Percentiles rank a stretch among this genome's conserved stretches.
Evolutionary conservation across 129 eudicot species (phyloP).

Genomic region (Artemisia annua): DNA sequence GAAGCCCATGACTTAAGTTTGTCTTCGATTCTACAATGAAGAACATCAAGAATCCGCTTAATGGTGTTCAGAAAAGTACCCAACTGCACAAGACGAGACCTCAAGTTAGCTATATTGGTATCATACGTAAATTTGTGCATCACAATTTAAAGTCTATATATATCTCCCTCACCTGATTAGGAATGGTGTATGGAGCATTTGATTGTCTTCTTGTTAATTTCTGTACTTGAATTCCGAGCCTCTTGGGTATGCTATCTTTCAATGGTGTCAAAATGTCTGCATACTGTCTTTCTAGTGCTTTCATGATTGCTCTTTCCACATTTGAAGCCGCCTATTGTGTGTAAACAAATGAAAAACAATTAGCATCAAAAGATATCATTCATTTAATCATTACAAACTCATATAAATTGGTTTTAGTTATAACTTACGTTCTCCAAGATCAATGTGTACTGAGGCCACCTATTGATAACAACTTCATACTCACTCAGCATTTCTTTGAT

Average conservation of each 20-base stretch:
- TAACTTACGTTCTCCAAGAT: constrained; percentile 79
- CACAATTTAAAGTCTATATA: background rate
- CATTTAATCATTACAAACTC: too few relatives aligned
- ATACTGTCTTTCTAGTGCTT: constrained; percentile 85
- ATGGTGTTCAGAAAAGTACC: constrained; percentile 81
- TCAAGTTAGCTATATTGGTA: background rate
- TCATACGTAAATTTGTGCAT: background rate
- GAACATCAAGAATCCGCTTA: constrained; percentile 80
- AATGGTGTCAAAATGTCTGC: constrained; percentile 83
- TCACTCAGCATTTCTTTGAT: constrained; percentile 55
- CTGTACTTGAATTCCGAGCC: constrained; percentile 91
- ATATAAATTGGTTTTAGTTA: background rate
- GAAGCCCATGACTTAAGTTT: constrained; percentile 84
- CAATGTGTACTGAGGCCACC: constrained; percentile 90
- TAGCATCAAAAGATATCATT: too few relatives aligned
- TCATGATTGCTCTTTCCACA: constrained; percentile 81
- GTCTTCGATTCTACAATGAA: constrained; percentile 80
- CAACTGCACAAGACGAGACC: constrained; percentile 44
- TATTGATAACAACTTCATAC: constrained; percentile 78
- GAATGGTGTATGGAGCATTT: constrained; percentile 54
- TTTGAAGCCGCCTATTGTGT: constrained; percentile 86
- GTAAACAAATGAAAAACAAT: too few relatives aligned
- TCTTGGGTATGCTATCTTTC: constrained; percentile 81
- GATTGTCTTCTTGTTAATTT: constrained; percentile 88
- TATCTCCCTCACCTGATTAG: constrained; percentile 55